A percentile compares a stretch with the other conserved stretches of the same genome.
Evolutionary conservation across 2,329 filamentous ascomycete species (phyloP).

Genomic region (Cytospora piceae): DNA sequence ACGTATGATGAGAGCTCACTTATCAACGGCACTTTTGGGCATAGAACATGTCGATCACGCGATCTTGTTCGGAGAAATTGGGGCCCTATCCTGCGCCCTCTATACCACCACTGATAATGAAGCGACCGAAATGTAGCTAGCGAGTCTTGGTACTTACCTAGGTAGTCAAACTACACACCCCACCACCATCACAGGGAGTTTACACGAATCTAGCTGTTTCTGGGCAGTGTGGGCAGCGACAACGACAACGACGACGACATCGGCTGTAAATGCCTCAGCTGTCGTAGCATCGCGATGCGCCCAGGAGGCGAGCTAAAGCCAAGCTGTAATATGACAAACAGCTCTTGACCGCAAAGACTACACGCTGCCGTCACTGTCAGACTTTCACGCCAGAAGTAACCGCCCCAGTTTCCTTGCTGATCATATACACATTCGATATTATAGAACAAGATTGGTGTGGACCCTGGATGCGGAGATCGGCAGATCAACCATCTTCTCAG

Average conservation of each 20-base stretch:
- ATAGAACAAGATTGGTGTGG: conserved; percentile 15
- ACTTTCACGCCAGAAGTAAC: background rate
- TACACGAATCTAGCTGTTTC: background rate
- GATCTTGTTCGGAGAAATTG: background rate
- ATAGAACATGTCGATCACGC: background rate
- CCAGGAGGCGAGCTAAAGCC: background rate
- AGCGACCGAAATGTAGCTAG: background rate
- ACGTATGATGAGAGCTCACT: background rate
- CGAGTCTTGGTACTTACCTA: background rate
- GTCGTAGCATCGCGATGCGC: background rate
- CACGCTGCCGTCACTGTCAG: background rate
- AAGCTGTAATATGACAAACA: background rate
- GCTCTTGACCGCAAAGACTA: background rate
- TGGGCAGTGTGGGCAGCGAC: background rate
- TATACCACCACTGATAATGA: background rate
- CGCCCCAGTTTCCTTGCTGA: background rate
- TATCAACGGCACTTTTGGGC: background rate
- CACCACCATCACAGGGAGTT: conserved; percentile 9
- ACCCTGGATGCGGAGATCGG: conserved; percentile 27
- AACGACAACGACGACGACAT: background rate
- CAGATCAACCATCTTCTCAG: conserved; percentile 15
- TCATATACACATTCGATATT: background rate
- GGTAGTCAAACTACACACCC: conserved; percentile 3
- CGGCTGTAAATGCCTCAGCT: conserved; percentile 1
- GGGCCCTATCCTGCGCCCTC: background rate